Base-by-base conservation (phyloP, 208 protist species). In the Leishmania aethiopica region DNA sequence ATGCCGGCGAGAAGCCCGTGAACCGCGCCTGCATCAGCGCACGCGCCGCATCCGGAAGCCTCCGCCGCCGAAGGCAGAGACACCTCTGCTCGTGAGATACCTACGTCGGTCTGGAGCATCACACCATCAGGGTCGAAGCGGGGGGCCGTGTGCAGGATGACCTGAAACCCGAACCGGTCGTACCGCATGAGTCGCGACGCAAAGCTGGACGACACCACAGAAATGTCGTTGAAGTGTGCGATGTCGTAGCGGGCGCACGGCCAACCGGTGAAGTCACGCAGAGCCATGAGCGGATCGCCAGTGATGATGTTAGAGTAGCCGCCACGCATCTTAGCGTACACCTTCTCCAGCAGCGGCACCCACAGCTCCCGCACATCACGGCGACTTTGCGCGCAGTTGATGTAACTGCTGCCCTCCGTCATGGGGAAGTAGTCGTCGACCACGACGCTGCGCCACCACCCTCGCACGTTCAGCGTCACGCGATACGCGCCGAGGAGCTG, bases 271-370 rank as follows among this genome's bases (percentile, higher is more conserved):
- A 95, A 81, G 74, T 93, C 89, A 49, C 84, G 84, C 74, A 97
- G 67, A 22, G 94, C 92, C 40, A 83, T 70, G 40, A 93, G 81
- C 17, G 89, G 90, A 72, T 97, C 90, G 37, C 94, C 94, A 59
- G 82, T 79, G 64, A 84, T 51, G 79, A 97, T 92, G 55, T 77
- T 88, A 19, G 75, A 81, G 83, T 96, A 97, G 69, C 86, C 88
- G 74, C 92, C 94, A 64, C 32, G 78, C 28, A 96, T 7, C 79
- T 96, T 96, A 1, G 93, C 93, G 59, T 93, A 96, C 3, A 91
- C 94, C 83, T 97, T 97, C 83, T 96, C 89, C 75, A 96, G 66
- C 53, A 97, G 72, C n/a, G 83, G 81, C 53, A 96, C 84, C 94
- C 94, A 96, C 74, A 96, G 59, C 86, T 96, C 91, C 75, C 88